These are phyloP conservation scores for Aspergillus fructus DNA, from an alignment of 2,329 filamentous ascomycete species.

Conservation along the genomic window DNA sequence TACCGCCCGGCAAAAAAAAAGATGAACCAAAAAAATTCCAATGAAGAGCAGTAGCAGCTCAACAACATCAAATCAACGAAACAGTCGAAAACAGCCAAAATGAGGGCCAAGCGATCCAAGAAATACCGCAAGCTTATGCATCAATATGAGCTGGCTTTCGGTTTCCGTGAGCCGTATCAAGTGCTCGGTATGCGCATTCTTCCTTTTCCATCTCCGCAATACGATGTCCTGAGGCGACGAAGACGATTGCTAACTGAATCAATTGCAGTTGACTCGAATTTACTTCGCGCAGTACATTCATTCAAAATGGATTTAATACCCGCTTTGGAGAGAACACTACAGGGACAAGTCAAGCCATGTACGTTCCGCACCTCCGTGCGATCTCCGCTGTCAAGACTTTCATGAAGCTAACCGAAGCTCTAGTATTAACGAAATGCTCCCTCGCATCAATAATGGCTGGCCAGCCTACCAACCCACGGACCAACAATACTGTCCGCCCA, in stretches of 20 bases:
- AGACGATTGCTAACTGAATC: slow-evolving; percentile 14
- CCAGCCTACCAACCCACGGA: slow-evolving; percentile 39
- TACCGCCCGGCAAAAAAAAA: slow-evolving; percentile 37
- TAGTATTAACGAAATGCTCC: slow-evolving; percentile 71
- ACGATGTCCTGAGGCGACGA: background rate
- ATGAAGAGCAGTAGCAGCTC: background rate
- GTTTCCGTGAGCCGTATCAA: slow-evolving; percentile 93
- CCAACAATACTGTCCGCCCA: slow-evolving; percentile 41
- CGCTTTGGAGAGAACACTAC: slow-evolving; percentile 76
- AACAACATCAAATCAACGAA: slow-evolving; percentile 9
- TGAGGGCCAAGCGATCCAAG: slow-evolving; percentile 69
- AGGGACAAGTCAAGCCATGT: slow-evolving; percentile 82
- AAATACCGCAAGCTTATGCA: slow-evolving; percentile 91
- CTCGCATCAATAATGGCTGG: slow-evolving; percentile 44
- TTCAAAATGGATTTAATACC: slow-evolving; percentile 88
- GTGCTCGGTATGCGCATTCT: slow-evolving; percentile 60
- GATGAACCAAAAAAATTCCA: slow-evolving; percentile 30
- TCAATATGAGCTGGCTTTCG: slow-evolving; percentile 82
- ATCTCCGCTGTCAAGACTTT: too few relatives aligned
- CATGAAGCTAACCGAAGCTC: slow-evolving; percentile 30
- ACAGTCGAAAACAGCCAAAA: slow-evolving; percentile 40
- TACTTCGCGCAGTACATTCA: slow-evolving; percentile 75
- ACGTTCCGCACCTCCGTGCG: slow-evolving; percentile 31
- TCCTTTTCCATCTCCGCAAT: background rate
- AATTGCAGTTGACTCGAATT: slow-evolving; percentile 71